A percentile compares a stretch with the other conserved stretches of the same genome.
Conservation (phyloP, 1,284 basidiomycete species). For the Retiboletus flavoniger region DNA sequence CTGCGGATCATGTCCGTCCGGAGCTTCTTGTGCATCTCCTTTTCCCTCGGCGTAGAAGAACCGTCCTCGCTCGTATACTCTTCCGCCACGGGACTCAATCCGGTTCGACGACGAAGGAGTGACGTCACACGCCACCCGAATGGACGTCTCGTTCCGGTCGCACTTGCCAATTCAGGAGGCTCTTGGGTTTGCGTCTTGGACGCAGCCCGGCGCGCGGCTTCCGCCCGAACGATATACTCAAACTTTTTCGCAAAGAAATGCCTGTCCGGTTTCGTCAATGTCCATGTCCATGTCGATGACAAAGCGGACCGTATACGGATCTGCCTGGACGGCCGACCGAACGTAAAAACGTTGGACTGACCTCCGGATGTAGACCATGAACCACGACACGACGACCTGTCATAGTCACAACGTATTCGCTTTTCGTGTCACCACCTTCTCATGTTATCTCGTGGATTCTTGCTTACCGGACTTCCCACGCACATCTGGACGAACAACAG, state of each 20-base stretch:
- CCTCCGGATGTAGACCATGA: constrained; percentile 69
- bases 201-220: constrained; percentile 35
- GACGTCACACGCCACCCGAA: constrained; percentile 37
- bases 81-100: constrained; percentile 24
- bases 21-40: constrained; percentile 40
- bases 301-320: too few species aligned
- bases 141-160: constrained; percentile 20
- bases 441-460: neutral
- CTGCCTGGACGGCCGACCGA: constrained; percentile 1
- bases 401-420: neutral
- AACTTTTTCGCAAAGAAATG: constrained; percentile 78
- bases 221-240: constrained; percentile 60
- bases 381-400: constrained; percentile 68
- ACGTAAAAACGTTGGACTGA: constrained; percentile 28
- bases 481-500: constrained; percentile 74
- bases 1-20: constrained; percentile 83
- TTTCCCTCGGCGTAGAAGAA: constrained; percentile 18
- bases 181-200: constrained; percentile 13
- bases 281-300: too few species aligned
- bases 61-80: constrained; percentile 22
- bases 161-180: constrained; percentile 12
- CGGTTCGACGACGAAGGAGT: constrained; percentile 32
- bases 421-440: neutral
- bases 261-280: constrained; percentile 37
- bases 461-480: constrained; percentile 66